Percentiles rank a stretch among this genome's conserved stretches.
These are phyloP conservation scores for Botrytis aclada DNA, from an alignment of 2,329 filamentous ascomycete genomes.

Conservation along the genomic window DNA sequence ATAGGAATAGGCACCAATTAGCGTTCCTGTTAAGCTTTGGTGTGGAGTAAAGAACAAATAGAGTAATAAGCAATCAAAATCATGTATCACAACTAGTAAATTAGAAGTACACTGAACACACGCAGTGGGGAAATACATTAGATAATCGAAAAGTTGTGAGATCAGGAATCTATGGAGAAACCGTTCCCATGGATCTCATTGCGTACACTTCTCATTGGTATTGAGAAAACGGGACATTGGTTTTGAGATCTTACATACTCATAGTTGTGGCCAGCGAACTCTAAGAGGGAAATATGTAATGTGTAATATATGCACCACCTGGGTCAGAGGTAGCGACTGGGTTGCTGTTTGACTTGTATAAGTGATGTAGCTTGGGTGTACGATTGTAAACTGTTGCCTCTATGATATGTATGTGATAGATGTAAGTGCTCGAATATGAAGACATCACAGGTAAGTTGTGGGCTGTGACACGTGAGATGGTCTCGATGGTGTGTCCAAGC, in stretches of 20 bases:
- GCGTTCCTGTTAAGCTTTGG: background rate
- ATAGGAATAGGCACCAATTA: background rate
- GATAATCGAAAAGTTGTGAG: background rate
- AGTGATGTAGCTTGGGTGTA: background rate
- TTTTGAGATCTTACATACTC: background rate
- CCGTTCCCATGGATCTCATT: background rate
- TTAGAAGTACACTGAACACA: background rate
- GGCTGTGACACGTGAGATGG: no score
- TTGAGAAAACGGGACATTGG: background rate
- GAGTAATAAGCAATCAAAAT: background rate
- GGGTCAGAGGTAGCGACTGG: background rate
- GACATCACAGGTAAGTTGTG: background rate
- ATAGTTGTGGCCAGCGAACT: background rate
- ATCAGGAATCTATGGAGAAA: background rate
- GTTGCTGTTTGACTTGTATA: background rate
- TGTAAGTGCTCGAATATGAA: background rate
- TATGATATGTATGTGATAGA: background rate
- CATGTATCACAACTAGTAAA: background rate
- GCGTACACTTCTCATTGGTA: background rate
- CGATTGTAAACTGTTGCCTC: background rate
- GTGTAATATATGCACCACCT: background rate
- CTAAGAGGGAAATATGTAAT: background rate
- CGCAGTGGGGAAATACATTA: background rate
- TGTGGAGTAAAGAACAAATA: background rate
- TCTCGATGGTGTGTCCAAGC: background rate